Conservation (phyloP, 306 rosid genomes). For the Castanea mollissima region DNA sequence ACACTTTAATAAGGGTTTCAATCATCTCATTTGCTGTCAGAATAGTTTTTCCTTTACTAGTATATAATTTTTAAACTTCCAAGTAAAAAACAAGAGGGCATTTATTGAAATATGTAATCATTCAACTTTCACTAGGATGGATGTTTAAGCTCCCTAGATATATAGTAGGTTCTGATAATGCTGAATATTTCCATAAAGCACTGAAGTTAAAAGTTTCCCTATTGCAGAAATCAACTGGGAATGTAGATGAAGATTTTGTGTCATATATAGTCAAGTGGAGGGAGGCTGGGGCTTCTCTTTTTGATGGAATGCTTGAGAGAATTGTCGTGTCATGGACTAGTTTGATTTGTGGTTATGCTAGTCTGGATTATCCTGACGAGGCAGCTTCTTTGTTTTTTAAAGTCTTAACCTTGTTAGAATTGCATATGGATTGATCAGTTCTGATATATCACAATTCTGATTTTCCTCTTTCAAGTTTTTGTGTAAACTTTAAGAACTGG, state of each 20-base stretch:
- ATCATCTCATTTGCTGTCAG: too few relatives aligned
- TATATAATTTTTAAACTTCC: too few relatives aligned
- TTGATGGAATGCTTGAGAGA: slow-evolving; percentile 66
- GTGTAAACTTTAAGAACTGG: slow-evolving; percentile 2
- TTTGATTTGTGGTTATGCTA: slow-evolving; percentile 72
- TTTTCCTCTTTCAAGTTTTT: background rate
- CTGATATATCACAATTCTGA: slow-evolving; percentile 1
- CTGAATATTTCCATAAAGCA: background rate
- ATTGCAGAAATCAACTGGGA: slow-evolving; percentile 56
- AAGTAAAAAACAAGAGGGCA: background rate
- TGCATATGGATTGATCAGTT: slow-evolving; percentile 36
- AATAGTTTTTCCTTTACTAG: too few relatives aligned
- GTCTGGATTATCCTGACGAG: slow-evolving; percentile 42
- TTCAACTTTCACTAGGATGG: background rate
- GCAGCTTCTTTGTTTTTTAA: slow-evolving; percentile 67
- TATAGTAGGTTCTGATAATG: background rate
- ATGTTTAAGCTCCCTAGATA: background rate
- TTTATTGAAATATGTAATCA: background rate
- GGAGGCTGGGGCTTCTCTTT: slow-evolving; percentile 72
- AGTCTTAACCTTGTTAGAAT: slow-evolving; percentile 66
- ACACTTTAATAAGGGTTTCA: too few relatives aligned
- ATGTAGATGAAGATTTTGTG: slow-evolving; percentile 64
- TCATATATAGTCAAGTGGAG: slow-evolving; percentile 69
- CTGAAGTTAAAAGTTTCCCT: background rate
- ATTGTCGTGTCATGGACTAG: slow-evolving; percentile 88